phyloP scores from a whole-genome alignment of 2,329 filamentous ascomycete genomes.

The Nectriaceae sp. region DNA sequence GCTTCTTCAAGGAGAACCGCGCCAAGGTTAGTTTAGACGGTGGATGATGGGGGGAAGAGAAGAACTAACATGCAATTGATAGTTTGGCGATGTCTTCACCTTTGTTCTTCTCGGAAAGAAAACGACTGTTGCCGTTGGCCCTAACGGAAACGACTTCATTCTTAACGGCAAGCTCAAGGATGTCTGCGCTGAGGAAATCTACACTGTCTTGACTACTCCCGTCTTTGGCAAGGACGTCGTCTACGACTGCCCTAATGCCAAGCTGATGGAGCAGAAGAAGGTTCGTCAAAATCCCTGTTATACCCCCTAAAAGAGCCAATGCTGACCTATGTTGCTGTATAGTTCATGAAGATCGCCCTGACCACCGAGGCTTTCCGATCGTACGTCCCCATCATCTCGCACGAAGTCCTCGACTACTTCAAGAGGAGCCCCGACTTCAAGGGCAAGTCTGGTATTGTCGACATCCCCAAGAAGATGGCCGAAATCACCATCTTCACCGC shows the following conservation, averaged over 20 bases:
- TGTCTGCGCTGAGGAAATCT: slow-evolving; percentile 88
- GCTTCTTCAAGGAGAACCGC: slow-evolving; percentile 77
- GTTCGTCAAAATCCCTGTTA: slow-evolving; percentile 43
- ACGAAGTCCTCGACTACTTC: slow-evolving; percentile 74
- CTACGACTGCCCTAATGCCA: slow-evolving; percentile 87
- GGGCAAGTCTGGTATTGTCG: slow-evolving; percentile 65
- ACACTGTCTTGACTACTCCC: slow-evolving; percentile 71
- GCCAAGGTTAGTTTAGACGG: slow-evolving; percentile 62
- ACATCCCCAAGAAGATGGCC: slow-evolving; percentile 75
- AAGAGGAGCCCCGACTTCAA: slow-evolving; percentile 68
- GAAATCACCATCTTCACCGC: slow-evolving; percentile 91
- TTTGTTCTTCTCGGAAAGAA: slow-evolving; percentile 87
- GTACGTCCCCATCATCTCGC: slow-evolving; percentile 78
- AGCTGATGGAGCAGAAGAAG: slow-evolving; percentile 97
- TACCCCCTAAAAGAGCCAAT: not conserved
- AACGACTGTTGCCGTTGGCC: slow-evolving; percentile 82
- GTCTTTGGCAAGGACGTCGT: slow-evolving; percentile 85
- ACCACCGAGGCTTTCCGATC: slow-evolving; percentile 72
- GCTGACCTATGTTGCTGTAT: slow-evolving; percentile 13
- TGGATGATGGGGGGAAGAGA: slow-evolving; percentile 3
- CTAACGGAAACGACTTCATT: slow-evolving; percentile 86
- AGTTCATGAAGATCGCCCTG: slow-evolving; percentile 82
- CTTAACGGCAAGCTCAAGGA: slow-evolving; percentile 89
- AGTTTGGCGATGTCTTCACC: slow-evolving; percentile 90
- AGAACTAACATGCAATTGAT: slow-evolving; percentile 11